Conservation (phyloP, 2,329 filamentous ascomycete genomes). For the Botryotinia globosa region DNA sequence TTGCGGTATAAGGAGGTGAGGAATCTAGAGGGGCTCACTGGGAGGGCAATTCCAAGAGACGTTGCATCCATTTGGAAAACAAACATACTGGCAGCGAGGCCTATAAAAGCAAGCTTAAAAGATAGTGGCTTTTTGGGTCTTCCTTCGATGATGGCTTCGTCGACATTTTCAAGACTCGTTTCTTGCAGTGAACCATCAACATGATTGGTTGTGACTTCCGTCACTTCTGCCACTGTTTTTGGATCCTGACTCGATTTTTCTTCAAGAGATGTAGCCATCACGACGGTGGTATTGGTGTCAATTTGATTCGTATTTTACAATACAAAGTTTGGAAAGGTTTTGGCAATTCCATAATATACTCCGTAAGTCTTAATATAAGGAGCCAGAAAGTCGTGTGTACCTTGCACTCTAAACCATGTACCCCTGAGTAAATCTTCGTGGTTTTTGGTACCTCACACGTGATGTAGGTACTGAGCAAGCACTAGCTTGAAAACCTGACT, state of each 20-base stretch:
- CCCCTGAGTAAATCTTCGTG: not conserved
- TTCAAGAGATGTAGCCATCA: not conserved
- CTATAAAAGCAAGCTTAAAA: not conserved
- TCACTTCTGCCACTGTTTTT: not conserved
- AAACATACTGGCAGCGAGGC: not conserved
- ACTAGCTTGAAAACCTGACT: not conserved
- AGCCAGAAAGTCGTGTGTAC: not conserved
- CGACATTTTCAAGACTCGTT: not conserved
- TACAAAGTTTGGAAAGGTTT: not conserved
- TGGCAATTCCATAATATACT: not conserved
- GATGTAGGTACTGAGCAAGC: not conserved
- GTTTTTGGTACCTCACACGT: not conserved
- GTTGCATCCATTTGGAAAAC: not conserved
- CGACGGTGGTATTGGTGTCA: not conserved
- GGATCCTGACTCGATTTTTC: not conserved
- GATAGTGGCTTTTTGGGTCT: not conserved
- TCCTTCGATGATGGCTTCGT: not conserved
- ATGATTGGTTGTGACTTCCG: not conserved
- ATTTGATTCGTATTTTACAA: not conserved
- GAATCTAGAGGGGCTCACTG: not conserved
- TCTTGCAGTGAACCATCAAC: not conserved
- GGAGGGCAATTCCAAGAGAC: not conserved
- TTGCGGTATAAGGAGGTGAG: not conserved
- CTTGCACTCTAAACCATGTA: not conserved
- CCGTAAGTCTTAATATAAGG: not conserved